These are phyloP conservation scores for Plasmodium gonderi DNA, from an alignment of 169 alveolate genomes.

Conservation along the genomic window DNA sequence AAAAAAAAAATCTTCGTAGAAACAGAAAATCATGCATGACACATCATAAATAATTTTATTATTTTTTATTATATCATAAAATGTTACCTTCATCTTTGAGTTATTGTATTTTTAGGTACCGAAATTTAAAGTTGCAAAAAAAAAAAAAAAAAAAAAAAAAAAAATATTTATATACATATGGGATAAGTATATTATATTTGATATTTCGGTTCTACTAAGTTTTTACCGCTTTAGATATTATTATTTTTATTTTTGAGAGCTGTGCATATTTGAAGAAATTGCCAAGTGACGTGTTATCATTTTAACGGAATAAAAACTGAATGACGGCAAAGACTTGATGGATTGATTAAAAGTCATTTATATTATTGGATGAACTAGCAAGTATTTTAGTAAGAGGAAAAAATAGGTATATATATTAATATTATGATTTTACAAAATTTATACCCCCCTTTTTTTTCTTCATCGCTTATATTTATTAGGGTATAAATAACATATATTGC, in stretches of 20 bases:
- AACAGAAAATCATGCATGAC: not conserved
- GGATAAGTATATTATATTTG: not conserved
- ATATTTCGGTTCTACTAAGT: not conserved
- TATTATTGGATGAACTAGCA: not conserved
- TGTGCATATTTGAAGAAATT: not conserved
- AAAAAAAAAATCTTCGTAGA: too few relatives aligned
- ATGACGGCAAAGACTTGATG: not conserved
- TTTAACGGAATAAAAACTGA: not conserved
- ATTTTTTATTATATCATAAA: not conserved
- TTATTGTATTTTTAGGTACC: not conserved
- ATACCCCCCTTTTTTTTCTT: not conserved
- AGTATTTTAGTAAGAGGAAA: not conserved
- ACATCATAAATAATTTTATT: not conserved
- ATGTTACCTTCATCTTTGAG: not conserved
- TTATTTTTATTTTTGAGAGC: not conserved
- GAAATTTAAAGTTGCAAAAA: not conserved
- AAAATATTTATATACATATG: not conserved
- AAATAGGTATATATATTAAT: not conserved
- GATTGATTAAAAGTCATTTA: not conserved
- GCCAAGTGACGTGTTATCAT: not conserved
- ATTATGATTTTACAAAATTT: not conserved
- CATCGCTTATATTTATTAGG: conserved; percentile 3
- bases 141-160: not conserved
- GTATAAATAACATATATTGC: not conserved
- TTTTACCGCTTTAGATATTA: not conserved